Conservation (phyloP, 1,139 yeast species). For the Yamadazyma conglobata region DNA sequence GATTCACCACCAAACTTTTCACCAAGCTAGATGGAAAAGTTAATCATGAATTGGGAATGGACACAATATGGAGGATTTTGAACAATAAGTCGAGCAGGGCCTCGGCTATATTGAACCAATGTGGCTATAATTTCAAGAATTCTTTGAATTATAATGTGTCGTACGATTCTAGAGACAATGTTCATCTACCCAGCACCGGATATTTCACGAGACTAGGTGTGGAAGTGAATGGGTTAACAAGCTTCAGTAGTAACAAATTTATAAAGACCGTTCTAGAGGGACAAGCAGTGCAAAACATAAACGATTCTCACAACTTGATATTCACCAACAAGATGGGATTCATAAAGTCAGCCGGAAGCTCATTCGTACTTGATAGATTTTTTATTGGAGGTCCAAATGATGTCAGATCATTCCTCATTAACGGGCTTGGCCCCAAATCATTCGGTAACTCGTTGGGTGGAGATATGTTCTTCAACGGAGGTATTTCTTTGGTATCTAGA, state of each 20-base stretch:
- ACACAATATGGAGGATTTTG: constrained; percentile 62
- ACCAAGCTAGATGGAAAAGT: constrained; percentile 22
- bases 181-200: constrained; percentile 59
- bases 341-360: constrained; percentile 31
- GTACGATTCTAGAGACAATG: constrained; percentile 57
- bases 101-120: constrained; percentile 34
- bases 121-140: constrained; percentile 63
- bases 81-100: constrained; percentile 40
- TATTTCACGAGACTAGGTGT: constrained; percentile 46
- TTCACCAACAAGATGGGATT: constrained; percentile 51
- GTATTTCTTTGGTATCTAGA: constrained; percentile 61
- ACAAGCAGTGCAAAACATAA: constrained; percentile 31
- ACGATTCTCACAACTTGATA: constrained; percentile 33
- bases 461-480: constrained; percentile 67
- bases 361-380: constrained; percentile 59
- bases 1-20: constrained; percentile 52
- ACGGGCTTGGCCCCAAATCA: constrained; percentile 86
- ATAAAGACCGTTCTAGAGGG: constrained; percentile 49
- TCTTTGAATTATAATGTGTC: constrained; percentile 49
- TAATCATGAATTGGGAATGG: constrained; percentile 62
- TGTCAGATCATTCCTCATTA: constrained; percentile 68
- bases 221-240: constrained; percentile 54
- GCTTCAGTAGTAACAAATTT: constrained; percentile 27
- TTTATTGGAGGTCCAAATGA: constrained; percentile 77
- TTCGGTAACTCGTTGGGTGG: constrained; percentile 70